Percentiles rank a stretch among this genome's conserved stretches.
phyloP scores from a whole-genome alignment of 2,329 filamentous ascomycete genomes.

The Fusarium sp. region DNA sequence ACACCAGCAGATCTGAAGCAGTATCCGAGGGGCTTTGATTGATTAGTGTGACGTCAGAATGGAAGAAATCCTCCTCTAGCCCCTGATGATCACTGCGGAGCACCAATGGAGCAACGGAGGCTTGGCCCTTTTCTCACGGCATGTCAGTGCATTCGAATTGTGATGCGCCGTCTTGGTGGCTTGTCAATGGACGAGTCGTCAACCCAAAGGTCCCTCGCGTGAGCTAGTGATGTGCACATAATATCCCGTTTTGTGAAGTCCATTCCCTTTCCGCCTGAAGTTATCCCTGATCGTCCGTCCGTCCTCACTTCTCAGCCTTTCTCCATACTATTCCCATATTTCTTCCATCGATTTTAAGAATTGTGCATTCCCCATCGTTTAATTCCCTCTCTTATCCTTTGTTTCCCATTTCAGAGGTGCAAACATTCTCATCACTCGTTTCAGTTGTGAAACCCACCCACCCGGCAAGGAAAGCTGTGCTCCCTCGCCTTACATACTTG shows the following conservation, averaged over 20 bases:
- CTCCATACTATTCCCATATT: constrained; percentile 27
- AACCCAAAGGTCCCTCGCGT: constrained; percentile 2
- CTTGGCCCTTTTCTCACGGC: constrained; percentile 23
- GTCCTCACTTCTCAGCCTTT: constrained; percentile 20
- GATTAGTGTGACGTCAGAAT: constrained; percentile 38
- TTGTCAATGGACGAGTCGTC: constrained; percentile 16
- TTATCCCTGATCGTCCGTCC: constrained; percentile 35
- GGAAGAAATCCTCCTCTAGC: constrained; percentile 21
- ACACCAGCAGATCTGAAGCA: constrained; percentile 11
- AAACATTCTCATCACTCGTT: constrained; percentile 42
- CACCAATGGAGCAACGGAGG: constrained; percentile 19
- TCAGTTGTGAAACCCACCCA: constrained; percentile 43
- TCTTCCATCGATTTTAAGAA: constrained; percentile 11
- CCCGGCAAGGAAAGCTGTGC: constrained; percentile 46
- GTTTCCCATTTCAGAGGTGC: constrained; percentile 17
- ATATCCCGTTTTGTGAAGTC: constrained; percentile 38
- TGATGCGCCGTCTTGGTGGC: constrained; percentile 35
- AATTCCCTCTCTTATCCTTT: constrained; percentile 20
- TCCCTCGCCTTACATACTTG: constrained; percentile 40
- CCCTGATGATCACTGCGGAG: constrained; percentile 42
- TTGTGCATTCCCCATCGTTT: constrained; percentile 40
- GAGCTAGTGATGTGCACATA: constrained; percentile 40
- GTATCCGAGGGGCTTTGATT: constrained; percentile 1
- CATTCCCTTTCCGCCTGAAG: constrained; percentile 24
- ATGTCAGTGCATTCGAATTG: constrained; percentile 33